Evolutionary conservation across 2,329 filamentous ascomycete genomes (phyloP).

Genomic region (Neofusicoccum umdonicola): DNA sequence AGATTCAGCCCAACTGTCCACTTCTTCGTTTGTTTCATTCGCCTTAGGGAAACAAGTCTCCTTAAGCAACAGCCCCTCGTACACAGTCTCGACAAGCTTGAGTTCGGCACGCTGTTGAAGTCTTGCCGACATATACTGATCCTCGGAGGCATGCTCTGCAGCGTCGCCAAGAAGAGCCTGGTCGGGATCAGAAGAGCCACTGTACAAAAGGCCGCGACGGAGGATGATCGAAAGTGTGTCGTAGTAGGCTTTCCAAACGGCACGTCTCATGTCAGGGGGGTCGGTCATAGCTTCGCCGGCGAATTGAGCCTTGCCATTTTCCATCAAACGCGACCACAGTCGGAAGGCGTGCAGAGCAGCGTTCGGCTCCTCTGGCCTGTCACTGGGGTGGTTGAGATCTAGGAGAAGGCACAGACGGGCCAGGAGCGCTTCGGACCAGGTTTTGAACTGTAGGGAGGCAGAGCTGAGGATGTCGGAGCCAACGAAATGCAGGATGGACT

Average conservation of each 20-base stretch:
- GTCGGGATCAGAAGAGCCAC: conserved; percentile 38
- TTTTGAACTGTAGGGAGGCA: conserved; percentile 57
- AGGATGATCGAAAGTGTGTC: conserved; percentile 73
- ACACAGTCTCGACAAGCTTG: conserved; percentile 73
- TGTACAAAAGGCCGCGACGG: conserved; percentile 61
- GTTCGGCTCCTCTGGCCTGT: conserved; percentile 27
- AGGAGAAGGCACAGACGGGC: conserved; percentile 72
- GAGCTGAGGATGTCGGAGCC: conserved; percentile 53
- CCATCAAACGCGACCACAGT: conserved; percentile 70
- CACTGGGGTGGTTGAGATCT: conserved; percentile 53
- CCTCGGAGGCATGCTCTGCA: conserved; percentile 27
- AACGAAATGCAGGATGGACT: conserved; percentile 64
- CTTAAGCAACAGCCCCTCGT: conserved; percentile 73
- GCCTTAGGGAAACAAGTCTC: conserved; percentile 84
- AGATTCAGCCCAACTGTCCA: conserved; percentile 77
- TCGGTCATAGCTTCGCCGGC: conserved; percentile 21
- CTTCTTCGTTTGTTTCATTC: conserved; percentile 71
- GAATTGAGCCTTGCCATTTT: conserved; percentile 20
- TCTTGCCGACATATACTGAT: conserved; percentile 28
- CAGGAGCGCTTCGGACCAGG: conserved; percentile 76
- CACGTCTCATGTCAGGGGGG: conserved; percentile 45
- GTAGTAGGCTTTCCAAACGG: conserved; percentile 86
- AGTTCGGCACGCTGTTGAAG: conserved; percentile 67
- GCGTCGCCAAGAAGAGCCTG: conserved; percentile 17
- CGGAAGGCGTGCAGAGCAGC: conserved; percentile 50